Evolutionary conservation across 495 filamentous ascomycete genomes (phyloP), one percentile per base, ranked within the genome.

Genomic region (Annulohypoxylon moriforme): DNA sequence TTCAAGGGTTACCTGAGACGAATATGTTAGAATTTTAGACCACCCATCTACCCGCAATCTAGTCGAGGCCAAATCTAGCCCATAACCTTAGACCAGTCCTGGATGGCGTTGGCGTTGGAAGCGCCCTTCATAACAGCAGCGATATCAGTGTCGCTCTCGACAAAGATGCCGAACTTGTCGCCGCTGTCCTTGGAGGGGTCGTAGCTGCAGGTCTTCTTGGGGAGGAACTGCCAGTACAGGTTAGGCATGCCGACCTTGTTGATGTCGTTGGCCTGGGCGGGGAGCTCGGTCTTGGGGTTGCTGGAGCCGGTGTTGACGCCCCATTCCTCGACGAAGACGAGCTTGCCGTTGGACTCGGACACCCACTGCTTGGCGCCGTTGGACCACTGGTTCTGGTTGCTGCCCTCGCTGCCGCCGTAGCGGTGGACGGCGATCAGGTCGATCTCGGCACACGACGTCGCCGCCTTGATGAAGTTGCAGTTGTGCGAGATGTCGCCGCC

Each of bases 291-390:
- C 59, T 60, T 52, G 11, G 68, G 29, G 40, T 57, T 44, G 59
- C 24, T 57, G 18, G 59, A 59, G 10, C 50, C 52, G 2, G 64
- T 65, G 25, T 69, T 64, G 38, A 78, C 74, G 22, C 76, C 76
- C 76, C 75, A 77, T 49, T 78, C 76, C 53, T 78, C 76, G 3
- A 77, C 18, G 44, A 70, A 73, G 10, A 76, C 72, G 22, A 78
- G 72, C 52, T 77, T 78, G 47, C 67, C 69, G n/a, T 64, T 56
- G n/a, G 74, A 42, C 66, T 66, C 14, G 2, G 27, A 16, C 14
- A 72, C 29, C 60, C 69, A 76, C 0, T 42, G 11, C 42, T 68
- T 50, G 13, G 67, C 68, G 9, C 40, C 9, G 53, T 18, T 14
- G 11, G 71, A 62, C 72, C 69, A 73, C 59, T 76, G 62, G 18